These are phyloP conservation scores for Fusarium lyarnte DNA, from an alignment of 2,329 filamentous ascomycete species.

Conservation along the genomic window DNA sequence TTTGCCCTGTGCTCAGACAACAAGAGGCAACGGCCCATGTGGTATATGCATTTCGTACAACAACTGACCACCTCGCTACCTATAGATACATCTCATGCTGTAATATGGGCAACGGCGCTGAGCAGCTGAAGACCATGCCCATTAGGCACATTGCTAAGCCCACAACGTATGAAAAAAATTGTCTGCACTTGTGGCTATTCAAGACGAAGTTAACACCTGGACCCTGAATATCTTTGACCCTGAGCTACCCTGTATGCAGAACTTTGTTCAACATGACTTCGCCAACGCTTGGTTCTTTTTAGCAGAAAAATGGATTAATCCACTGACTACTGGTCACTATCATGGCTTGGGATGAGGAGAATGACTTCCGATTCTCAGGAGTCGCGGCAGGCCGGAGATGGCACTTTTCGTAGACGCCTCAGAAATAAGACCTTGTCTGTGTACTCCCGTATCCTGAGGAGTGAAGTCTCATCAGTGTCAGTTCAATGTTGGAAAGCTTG, in stretches of 20 bases:
- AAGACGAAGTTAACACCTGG: slow-evolving; percentile 23
- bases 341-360: neutral
- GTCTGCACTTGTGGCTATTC: slow-evolving; percentile 13
- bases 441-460: slow-evolving; percentile 19
- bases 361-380: slow-evolving; percentile 7
- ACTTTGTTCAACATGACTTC: slow-evolving; percentile 2
- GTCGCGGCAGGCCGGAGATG: neutral
- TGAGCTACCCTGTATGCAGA: slow-evolving; percentile 26
- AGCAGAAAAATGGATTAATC: neutral
- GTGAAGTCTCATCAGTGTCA: slow-evolving; percentile 11
- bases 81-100: neutral
- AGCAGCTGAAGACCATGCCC: neutral
- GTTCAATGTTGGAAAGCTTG: slow-evolving; percentile 29
- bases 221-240: slow-evolving; percentile 19
- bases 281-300: slow-evolving; percentile 9
- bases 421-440: slow-evolving; percentile 25
- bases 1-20: slow-evolving; percentile 1
- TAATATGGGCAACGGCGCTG: neutral
- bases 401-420: neutral
- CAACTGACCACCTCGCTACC: neutral
- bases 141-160: slow-evolving; percentile 2
- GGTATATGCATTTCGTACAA: neutral
- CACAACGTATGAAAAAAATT: slow-evolving; percentile 11
- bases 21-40: slow-evolving; percentile 8
- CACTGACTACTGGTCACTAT: neutral